Evolutionary conservation across 768 basidiomycete species (phyloP).

Genomic region (Kwoniella sp.): DNA sequence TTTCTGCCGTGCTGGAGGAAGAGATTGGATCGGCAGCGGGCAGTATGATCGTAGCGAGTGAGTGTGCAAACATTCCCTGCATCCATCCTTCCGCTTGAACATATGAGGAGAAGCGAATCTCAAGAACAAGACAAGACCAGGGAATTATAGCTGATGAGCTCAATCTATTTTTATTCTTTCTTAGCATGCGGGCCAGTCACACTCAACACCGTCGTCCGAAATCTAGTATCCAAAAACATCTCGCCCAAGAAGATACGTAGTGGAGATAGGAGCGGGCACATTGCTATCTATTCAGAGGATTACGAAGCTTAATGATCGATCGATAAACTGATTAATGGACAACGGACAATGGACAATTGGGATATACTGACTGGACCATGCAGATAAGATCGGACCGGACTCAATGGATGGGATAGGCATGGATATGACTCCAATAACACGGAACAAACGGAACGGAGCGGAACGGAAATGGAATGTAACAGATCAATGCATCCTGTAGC

Average conservation of each 20-base stretch:
- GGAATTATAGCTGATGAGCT: too few relatives aligned
- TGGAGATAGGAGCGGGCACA: constrained; percentile 65
- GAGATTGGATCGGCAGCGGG: constrained; percentile 66
- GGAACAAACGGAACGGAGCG: neutral
- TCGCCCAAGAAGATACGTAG: constrained; percentile 61
- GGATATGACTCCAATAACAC: neutral
- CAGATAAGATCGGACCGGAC: too few relatives aligned
- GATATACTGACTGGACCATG: too few relatives aligned
- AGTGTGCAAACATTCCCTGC: too few relatives aligned
- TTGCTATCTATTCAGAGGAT: constrained; percentile 69
- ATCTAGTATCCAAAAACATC: constrained; percentile 66
- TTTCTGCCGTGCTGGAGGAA: constrained; percentile 66
- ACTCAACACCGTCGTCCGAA: constrained; percentile 69
- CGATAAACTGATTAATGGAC: too few relatives aligned
- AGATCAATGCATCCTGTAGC: neutral
- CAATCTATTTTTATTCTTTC: too few relatives aligned
- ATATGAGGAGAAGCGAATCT: too few relatives aligned
- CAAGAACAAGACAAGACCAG: too few relatives aligned
- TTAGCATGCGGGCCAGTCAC: constrained; percentile 73
- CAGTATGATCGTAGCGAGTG: constrained; percentile 69
- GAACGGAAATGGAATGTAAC: neutral
- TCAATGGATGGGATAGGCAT: too few relatives aligned
- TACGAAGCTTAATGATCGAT: constrained; percentile 63
- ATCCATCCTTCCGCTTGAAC: too few relatives aligned
- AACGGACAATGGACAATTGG: too few relatives aligned